Conservation (phyloP, 352 stramenopile genomes). For the Pythium plurisporium region DNA sequence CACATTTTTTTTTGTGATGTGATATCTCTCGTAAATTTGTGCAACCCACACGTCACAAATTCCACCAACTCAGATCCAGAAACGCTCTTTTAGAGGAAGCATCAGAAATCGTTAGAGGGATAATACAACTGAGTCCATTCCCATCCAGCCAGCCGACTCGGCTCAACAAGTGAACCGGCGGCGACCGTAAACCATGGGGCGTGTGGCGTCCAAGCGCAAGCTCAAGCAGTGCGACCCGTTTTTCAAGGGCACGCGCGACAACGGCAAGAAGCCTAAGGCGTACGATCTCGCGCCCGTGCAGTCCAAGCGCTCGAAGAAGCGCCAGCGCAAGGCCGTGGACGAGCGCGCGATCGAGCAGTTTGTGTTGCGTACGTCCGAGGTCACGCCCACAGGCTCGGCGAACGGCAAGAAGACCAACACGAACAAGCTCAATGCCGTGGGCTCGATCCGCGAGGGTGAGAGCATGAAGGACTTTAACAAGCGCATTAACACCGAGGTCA, state of each 20-base stretch:
- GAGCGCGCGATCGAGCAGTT: constrained; percentile 62
- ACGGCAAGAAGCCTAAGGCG: constrained; percentile 64
- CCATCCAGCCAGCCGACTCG: constrained; percentile 19
- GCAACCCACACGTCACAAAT: no score
- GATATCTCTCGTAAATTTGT: no score
- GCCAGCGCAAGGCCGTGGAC: constrained; percentile 56
- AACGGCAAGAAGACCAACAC: constrained; percentile 30
- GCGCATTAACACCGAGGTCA: constrained; percentile 78
- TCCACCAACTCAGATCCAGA: no score
- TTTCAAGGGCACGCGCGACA: constrained; percentile 76
- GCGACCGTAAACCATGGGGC: constrained; percentile 70
- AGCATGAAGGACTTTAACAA: constrained; percentile 85
- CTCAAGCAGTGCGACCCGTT: constrained; percentile 85
- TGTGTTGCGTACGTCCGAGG: constrained; percentile 45
- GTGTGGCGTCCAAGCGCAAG: constrained; percentile 74
- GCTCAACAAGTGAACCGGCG: no score
- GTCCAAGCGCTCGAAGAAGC: constrained; percentile 81
- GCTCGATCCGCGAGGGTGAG: constrained; percentile 58
- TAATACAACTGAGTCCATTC: constrained; percentile 8
- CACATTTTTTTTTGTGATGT: no score
- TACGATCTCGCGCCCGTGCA: constrained; percentile 63
- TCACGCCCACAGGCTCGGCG: constrained; percentile 21
- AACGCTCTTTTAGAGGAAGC: not conserved
- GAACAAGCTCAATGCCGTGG: constrained; percentile 43
- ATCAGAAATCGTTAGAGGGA: no score